These are phyloP conservation scores for Fibroporia radiculosa DNA, from an alignment of 768 basidiomycete species.

Conservation along the genomic window DNA sequence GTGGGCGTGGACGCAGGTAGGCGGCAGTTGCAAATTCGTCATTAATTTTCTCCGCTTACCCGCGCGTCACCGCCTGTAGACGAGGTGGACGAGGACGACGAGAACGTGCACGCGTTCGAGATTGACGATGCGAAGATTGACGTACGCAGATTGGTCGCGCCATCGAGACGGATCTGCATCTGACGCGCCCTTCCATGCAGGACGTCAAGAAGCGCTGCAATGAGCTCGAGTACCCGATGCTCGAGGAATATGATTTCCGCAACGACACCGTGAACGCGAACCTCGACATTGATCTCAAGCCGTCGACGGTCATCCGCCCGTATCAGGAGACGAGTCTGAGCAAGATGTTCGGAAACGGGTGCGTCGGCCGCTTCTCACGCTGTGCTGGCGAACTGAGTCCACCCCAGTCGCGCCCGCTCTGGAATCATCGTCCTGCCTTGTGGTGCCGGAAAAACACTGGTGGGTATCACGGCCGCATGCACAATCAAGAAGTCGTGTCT, in stretches of 20 bases:
- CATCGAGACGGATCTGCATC: too few relatives aligned
- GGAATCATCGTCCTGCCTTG: conserved; percentile 98
- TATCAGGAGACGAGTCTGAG: conserved; percentile 98
- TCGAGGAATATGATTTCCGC: conserved; percentile 98
- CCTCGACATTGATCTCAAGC: conserved; percentile 97
- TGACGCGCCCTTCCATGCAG: conserved; percentile 31
- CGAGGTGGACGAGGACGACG: conserved; percentile 96
- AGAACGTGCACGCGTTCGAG: conserved; percentile 95
- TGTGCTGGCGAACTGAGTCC: conserved; percentile 8
- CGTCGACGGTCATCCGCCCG: conserved; percentile 92
- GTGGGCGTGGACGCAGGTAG: conserved; percentile 86
- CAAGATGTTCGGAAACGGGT: conserved; percentile 99
- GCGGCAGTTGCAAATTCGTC: conserved; percentile 16
- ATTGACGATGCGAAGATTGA: conserved; percentile 93
- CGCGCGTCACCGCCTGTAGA: conserved; percentile 44
- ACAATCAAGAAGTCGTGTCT: conserved; percentile 99
- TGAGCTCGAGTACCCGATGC: conserved; percentile 94
- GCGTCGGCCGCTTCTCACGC: conserved; percentile 15
- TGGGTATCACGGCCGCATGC: conserved; percentile 98
- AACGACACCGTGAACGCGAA: conserved; percentile 96
- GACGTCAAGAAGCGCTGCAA: conserved; percentile 96
- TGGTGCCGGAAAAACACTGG: conserved; percentile 97
- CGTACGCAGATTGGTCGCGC: too few relatives aligned
- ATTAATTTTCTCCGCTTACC: background rate
- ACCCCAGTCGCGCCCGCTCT: conserved; percentile 83